Conservation (phyloP, 2,329 filamentous ascomycete species). For the Grosmannia clavigera region DNA sequence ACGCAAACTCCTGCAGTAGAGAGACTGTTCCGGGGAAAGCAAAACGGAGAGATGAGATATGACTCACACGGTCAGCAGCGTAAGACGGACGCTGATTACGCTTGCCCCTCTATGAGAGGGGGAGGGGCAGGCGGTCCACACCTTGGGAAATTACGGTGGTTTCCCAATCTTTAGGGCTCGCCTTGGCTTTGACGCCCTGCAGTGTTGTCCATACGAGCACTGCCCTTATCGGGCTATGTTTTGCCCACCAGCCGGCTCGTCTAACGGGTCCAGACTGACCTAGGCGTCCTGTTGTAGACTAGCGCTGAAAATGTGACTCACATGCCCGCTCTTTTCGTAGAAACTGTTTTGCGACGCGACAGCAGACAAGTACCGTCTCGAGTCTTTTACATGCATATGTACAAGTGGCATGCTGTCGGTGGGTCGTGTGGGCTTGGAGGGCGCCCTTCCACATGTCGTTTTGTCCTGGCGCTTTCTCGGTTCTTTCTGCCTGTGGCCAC, state of each 20-base stretch:
- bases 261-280: not conserved
- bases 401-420: not conserved
- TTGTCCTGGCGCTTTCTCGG: not conserved
- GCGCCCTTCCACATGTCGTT: not conserved
- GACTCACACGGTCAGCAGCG: not conserved
- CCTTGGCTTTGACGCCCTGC: not conserved
- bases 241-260: not conserved
- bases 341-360: not conserved
- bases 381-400: not conserved
- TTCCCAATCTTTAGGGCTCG: no score
- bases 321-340: conserved; percentile 6
- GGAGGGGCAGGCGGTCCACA: not conserved
- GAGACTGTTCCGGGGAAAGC: not conserved
- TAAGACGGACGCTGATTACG: not conserved
- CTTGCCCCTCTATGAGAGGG: not conserved
- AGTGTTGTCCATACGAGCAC: not conserved
- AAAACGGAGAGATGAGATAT: not conserved
- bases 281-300: not conserved
- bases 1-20: not conserved
- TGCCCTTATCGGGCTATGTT: not conserved
- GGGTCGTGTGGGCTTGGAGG: not conserved
- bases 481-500: conserved; percentile 5
- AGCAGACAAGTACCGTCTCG: not conserved
- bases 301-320: conserved; percentile 17
- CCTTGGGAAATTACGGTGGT: not conserved